A percentile compares a stretch with the other conserved stretches of the same genome.
Evolutionary conservation across 306 rosid genomes (phyloP).

Genomic region (Spatholobus suberectus): DNA sequence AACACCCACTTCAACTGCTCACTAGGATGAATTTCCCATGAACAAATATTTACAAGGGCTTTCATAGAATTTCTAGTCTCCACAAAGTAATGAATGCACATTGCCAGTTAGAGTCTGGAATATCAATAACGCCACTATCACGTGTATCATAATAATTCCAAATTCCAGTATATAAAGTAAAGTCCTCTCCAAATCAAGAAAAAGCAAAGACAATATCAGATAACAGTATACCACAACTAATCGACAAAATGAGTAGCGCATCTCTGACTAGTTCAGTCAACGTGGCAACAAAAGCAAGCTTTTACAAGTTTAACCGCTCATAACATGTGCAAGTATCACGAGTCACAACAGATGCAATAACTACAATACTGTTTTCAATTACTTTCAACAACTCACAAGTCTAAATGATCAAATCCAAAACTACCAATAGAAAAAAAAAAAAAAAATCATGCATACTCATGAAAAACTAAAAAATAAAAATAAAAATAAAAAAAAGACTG

Average conservation of each 20-base stretch:
- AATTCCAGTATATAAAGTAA: background rate
- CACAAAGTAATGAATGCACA: conserved; percentile 19
- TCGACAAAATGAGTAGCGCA: background rate
- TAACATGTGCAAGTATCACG: background rate
- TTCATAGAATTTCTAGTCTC: background rate
- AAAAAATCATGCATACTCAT: background rate
- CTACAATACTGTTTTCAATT: background rate
- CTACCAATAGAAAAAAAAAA: background rate
- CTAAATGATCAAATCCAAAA: conserved; percentile 2
- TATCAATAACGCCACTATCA: background rate
- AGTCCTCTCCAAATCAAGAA: background rate
- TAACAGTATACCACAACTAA: conserved; percentile 8
- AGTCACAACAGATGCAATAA: background rate
- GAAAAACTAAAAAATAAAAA: too few species aligned
- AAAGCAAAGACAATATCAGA: background rate
- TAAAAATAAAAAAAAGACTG: background rate
- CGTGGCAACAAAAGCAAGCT: background rate
- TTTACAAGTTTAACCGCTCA: background rate
- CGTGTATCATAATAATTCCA: background rate
- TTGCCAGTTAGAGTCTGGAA: conserved; percentile 3
- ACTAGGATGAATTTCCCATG: conserved; percentile 5
- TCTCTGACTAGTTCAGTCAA: conserved; percentile 26
- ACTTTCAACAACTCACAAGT: background rate
- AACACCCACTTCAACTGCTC: background rate
- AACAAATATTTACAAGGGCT: background rate